phyloP scores from a whole-genome alignment of 2,329 filamentous ascomycete genomes.

The Calonectria honghensis region DNA sequence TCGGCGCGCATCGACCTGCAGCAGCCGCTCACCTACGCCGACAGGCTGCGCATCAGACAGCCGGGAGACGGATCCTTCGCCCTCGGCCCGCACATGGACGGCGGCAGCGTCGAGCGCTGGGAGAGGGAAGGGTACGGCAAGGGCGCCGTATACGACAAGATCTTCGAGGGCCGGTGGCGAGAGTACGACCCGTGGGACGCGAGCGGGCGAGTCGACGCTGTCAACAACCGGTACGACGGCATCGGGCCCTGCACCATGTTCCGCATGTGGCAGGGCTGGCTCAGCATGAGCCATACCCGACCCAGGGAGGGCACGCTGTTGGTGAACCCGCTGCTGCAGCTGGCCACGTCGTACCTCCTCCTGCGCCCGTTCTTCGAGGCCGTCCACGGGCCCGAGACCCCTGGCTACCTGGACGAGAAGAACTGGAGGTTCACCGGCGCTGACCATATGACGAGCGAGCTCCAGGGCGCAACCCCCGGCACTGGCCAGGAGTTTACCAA shows the following conservation, averaged over 20 bases:
- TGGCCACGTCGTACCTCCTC: conserved; percentile 86
- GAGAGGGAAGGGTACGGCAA: conserved; percentile 80
- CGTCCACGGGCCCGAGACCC: conserved; percentile 52
- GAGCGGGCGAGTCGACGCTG: conserved; percentile 78
- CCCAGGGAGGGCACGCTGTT: conserved; percentile 87
- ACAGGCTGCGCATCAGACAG: conserved; percentile 82
- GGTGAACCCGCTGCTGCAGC: conserved; percentile 85
- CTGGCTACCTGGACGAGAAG: conserved; percentile 66
- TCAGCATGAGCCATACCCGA: conserved; percentile 83
- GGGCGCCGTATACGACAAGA: conserved; percentile 81
- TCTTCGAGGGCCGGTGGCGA: conserved; percentile 87
- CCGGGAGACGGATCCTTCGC: conserved; percentile 83
- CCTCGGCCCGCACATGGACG: conserved; percentile 83
- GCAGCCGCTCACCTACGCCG: conserved; percentile 80
- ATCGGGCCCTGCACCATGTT: conserved; percentile 90
- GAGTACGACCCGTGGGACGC: conserved; percentile 89
- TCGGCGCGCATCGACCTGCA: conserved; percentile 67
- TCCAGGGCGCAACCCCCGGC: conserved; percentile 83
- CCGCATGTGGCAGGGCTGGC: conserved; percentile 93
- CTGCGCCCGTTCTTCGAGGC: conserved; percentile 88
- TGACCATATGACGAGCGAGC: conserved; percentile 70
- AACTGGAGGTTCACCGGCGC: conserved; percentile 77
- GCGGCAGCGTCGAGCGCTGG: conserved; percentile 85
- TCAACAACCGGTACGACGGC: conserved; percentile 86
- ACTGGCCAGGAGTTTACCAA: conserved; percentile 82